A percentile compares a stretch with the other conserved stretches of the same genome.
phyloP scores from a whole-genome alignment of 2,329 filamentous ascomycete genomes.

The Pezicula neosporulosa region DNA sequence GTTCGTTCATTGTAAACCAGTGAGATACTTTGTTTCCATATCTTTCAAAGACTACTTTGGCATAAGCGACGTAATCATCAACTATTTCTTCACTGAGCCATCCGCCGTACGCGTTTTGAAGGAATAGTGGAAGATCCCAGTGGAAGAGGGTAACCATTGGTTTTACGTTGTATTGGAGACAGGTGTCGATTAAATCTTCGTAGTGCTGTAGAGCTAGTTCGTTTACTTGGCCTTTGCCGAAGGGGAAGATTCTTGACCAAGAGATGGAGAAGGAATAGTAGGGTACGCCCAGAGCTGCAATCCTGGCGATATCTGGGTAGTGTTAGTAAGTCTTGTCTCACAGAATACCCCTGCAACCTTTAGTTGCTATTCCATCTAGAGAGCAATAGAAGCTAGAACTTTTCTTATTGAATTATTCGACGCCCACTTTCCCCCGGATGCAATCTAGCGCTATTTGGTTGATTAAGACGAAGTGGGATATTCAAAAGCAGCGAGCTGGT shows the following conservation, averaged over 20 bases:
- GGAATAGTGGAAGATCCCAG: constrained; percentile 21
- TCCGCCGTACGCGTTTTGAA: constrained; percentile 35
- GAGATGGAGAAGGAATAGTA: constrained; percentile 48
- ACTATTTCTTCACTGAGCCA: constrained; percentile 42
- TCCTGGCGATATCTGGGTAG: constrained; percentile 40
- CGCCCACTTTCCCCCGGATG: too few species aligned
- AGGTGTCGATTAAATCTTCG: constrained; percentile 45
- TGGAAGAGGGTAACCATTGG: constrained; percentile 44
- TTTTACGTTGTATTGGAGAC: constrained; percentile 43
- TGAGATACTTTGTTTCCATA: constrained; percentile 45
- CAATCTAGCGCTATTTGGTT: too few species aligned
- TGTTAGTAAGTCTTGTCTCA: constrained; percentile 14
- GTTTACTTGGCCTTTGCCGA: constrained; percentile 45
- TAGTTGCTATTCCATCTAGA: too few species aligned
- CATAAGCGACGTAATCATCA: constrained; percentile 47
- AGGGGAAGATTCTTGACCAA: constrained; percentile 48
- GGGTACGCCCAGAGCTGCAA: constrained; percentile 45
- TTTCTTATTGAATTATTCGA: too few species aligned
- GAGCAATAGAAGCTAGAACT: too few species aligned
- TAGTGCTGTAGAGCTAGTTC: constrained; percentile 46
- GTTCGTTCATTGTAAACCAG: constrained; percentile 51
- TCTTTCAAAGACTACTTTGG: constrained; percentile 44
- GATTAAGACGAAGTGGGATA: too few species aligned
- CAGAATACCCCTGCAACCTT: too few species aligned
- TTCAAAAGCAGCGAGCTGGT: too few species aligned